Conservation (phyloP, 768 basidiomycete genomes). For the Mycena galericulata region DNA sequence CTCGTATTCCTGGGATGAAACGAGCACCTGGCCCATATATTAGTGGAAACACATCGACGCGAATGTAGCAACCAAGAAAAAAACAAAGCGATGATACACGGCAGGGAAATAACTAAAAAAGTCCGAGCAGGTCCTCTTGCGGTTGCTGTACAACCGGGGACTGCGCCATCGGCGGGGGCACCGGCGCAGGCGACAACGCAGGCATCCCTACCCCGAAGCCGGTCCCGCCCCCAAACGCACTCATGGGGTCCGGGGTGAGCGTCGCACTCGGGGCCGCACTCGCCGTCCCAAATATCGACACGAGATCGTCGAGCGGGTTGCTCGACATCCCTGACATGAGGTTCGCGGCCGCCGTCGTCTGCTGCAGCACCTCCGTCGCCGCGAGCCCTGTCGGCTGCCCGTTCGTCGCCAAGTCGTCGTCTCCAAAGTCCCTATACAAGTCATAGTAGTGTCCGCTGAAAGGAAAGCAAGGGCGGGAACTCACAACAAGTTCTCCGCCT, state of each 20-base stretch:
- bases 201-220: slow-evolving; percentile 35
- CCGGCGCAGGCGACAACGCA: slow-evolving; percentile 28
- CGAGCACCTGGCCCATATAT: too few species aligned
- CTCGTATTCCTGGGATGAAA: too few species aligned
- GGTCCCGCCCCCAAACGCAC: slow-evolving; percentile 34
- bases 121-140: neutral
- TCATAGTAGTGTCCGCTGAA: slow-evolving; percentile 1
- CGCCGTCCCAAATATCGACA: slow-evolving; percentile 86
- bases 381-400: slow-evolving; percentile 81
- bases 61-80: too few species aligned
- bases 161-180: slow-evolving; percentile 26
- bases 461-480: slow-evolving; percentile 31
- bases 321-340: slow-evolving; percentile 83
- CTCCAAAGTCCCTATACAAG: slow-evolving; percentile 80
- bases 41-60: too few species aligned
- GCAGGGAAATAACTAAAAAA: neutral
- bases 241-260: slow-evolving; percentile 14
- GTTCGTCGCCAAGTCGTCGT: slow-evolving; percentile 66
- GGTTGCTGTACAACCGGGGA: slow-evolving; percentile 1
- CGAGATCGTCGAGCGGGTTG: slow-evolving; percentile 94
- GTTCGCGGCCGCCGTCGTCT: slow-evolving; percentile 75
- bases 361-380: slow-evolving; percentile 78
- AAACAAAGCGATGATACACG: too few species aligned
- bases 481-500: slow-evolving; percentile 91
- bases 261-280: slow-evolving; percentile 46